Evolutionary conservation across 2,329 filamentous ascomycete species (phyloP).

Genomic region (Fulvia fulva): DNA sequence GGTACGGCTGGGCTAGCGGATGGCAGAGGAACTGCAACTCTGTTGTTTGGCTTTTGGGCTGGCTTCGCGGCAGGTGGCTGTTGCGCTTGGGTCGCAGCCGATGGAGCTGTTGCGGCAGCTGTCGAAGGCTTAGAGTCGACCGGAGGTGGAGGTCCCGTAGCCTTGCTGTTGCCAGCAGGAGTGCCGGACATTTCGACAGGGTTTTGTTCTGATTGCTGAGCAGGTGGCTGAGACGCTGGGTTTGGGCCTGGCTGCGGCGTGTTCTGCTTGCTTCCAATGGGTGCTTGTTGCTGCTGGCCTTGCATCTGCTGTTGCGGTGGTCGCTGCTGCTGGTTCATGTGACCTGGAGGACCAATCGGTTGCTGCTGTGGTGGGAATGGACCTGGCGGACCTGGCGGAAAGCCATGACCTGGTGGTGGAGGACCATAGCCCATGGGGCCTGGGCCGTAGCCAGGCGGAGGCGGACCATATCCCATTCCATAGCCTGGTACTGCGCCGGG

Average conservation of each 20-base stretch:
- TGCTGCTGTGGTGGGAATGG: conserved; percentile 36
- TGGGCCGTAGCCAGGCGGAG: conserved; percentile 32
- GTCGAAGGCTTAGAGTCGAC: conserved; percentile 65
- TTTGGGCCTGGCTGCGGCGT: conserved; percentile 28
- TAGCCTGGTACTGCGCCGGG: conserved; percentile 57
- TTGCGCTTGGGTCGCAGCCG: conserved; percentile 37
- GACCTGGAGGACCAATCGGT: conserved; percentile 55
- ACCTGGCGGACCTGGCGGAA: conserved; percentile 51
- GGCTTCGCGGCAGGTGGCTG: conserved; percentile 35
- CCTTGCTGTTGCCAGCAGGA: conserved; percentile 39
- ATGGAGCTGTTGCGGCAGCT: conserved; percentile 53
- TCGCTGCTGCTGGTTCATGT: conserved; percentile 34
- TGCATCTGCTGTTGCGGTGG: conserved; percentile 46
- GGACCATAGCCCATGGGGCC: conserved; percentile 29
- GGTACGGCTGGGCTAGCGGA: conserved; percentile 34
- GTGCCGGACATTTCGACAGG: conserved; percentile 36
- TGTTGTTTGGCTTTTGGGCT: conserved; percentile 42
- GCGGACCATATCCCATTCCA: conserved; percentile 59
- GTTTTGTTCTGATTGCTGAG: conserved; percentile 23
- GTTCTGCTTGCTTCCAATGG: conserved; percentile 36
- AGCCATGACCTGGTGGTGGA: conserved; percentile 50
- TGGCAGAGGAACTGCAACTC: conserved; percentile 60
- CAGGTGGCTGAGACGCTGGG: conserved; percentile 23
- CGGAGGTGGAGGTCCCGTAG: conserved; percentile 58
- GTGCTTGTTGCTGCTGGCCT: conserved; percentile 37